Percentiles rank a stretch among this genome's conserved stretches.
These are phyloP conservation scores for Phaeosphaeriaceae sp. DNA, from an alignment of 2,329 filamentous ascomycete genomes.

Conservation along the genomic window DNA sequence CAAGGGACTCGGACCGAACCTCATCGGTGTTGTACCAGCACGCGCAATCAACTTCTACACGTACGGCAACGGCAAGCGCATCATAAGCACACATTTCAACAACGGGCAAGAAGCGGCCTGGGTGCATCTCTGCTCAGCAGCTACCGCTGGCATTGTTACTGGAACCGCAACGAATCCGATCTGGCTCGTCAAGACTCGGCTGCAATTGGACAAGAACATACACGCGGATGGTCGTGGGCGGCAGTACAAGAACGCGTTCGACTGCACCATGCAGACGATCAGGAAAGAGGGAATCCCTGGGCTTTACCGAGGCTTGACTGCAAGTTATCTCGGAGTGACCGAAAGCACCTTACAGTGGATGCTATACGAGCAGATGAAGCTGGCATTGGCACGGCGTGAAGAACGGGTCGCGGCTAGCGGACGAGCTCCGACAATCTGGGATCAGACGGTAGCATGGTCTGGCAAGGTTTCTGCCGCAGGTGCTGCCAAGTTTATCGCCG, in stretches of 20 bases:
- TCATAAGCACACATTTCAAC: constrained; percentile 79
- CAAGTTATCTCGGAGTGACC: constrained; percentile 87
- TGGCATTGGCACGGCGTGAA: constrained; percentile 70
- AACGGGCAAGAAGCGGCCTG: constrained; percentile 71
- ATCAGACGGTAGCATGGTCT: constrained; percentile 77
- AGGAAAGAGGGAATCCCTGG: constrained; percentile 80
- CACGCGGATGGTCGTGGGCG: constrained; percentile 67
- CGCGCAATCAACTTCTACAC: constrained; percentile 92
- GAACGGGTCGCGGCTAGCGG: constrained; percentile 62
- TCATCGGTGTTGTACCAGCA: constrained; percentile 88
- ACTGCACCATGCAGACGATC: constrained; percentile 84
- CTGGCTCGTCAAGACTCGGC: constrained; percentile 91
- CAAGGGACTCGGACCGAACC: constrained; percentile 89
- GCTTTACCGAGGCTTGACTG: constrained; percentile 88
- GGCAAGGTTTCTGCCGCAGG: constrained; percentile 82
- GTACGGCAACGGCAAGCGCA: constrained; percentile 88
- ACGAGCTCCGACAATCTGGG: constrained; percentile 71
- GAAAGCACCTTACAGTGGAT: constrained; percentile 95
- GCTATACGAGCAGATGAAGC: constrained; percentile 91
- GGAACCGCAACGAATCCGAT: constrained; percentile 94
- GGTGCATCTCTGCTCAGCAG: constrained; percentile 80
- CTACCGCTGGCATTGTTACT: constrained; percentile 81
- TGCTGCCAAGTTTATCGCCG: constrained; percentile 83
- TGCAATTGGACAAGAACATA: constrained; percentile 89
- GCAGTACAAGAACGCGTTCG: constrained; percentile 84